Base-by-base conservation (phyloP, 192 early-diverging fungal genomes). In the Obelidium mucronatum region DNA sequence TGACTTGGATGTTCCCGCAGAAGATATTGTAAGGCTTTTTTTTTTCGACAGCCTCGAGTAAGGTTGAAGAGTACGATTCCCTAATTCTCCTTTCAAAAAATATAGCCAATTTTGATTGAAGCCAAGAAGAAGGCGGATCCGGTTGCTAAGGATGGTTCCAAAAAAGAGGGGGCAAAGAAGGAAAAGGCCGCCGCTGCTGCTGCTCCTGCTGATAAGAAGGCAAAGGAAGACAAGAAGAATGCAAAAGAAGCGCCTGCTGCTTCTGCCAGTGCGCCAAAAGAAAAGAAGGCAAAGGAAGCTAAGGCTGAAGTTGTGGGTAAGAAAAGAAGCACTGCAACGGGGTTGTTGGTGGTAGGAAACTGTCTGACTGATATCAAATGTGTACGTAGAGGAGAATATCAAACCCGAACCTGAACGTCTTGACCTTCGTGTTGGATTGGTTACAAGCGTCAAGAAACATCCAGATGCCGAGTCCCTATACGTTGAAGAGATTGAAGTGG, bases 401-500 rank as follows among this genome's bases (percentile, higher is more conserved):
- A 35, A 56, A 40, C 36, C 62, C 30, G 76, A 77, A 67, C 76
- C 76, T 59, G 76, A 77, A 31, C 30, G 91, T 76, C 84, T 98
- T 40, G 95, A 97, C 78, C 86, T 98, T 72, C 91, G 95, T 40
- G 95, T 97, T 40, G 97, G 96, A 40, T 87, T 85, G 66, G 95
- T 98, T 54, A 53, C 90, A 76, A 84, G 84, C 19, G 91, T 90
- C 34, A 83, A 92, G 79, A 92, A 92, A 83, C 97, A 98, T 80
- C 91, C 93, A 22, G 91, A 93, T 71, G 97, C 97, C 4, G 97
- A 98, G 73, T 82, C 93, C 11, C 86, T 98, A 8, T 97, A 94
- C 76, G 95, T 98, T 26, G 96, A 97, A 82, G 81, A 90, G 73
- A 90, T 98, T 63, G 95, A 97, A 75, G 69, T 93, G 31, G 95